Evolutionary conservation across 345 rosid genomes (phyloP).

Genomic region (Camelina laxa): DNA sequence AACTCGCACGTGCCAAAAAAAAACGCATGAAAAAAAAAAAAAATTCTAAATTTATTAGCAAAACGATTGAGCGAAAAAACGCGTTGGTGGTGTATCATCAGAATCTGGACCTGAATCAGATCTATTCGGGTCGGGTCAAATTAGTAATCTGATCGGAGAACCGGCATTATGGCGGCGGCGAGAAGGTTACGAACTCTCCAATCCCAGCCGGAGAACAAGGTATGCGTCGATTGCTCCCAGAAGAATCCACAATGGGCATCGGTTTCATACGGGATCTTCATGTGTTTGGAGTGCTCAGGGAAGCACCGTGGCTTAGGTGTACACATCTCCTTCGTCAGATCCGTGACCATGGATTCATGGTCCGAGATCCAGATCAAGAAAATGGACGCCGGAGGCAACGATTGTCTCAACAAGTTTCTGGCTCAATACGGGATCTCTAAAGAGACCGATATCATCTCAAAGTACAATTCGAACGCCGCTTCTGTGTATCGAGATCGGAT

Average conservation of each 20-base stretch:
- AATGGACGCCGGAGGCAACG: conserved; percentile 97
- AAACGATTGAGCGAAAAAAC: conserved; percentile 22
- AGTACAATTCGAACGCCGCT: conserved; percentile 89
- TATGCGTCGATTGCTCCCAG: conserved; percentile 93
- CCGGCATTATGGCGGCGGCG: conserved; percentile 68
- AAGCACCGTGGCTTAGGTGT: conserved; percentile 99
- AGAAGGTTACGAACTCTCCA: conserved; percentile 84
- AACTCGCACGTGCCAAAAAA: conserved; percentile 34
- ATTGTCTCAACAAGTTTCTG: conserved; percentile 70
- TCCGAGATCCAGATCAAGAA: conserved; percentile 98
- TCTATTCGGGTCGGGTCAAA: conserved; percentile 41
- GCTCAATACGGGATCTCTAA: conserved; percentile 72
- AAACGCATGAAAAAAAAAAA: not conserved
- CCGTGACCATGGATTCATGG: conserved; percentile 99
- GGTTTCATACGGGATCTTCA: conserved; percentile 95
- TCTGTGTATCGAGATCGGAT: conserved; percentile 80
- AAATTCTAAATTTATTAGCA: conserved; percentile 14
- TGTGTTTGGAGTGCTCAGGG: conserved; percentile 99
- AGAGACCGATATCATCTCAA: conserved; percentile 75
- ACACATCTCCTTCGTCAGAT: conserved; percentile 98
- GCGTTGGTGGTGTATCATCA: conserved; percentile 1
- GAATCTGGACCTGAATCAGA: conserved; percentile 36
- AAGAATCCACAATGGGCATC: conserved; percentile 99
- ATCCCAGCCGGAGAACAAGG: conserved; percentile 80
- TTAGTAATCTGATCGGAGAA: conserved; percentile 32